These are phyloP conservation scores for Glaciozyma antarctica DNA, from an alignment of 768 basidiomycete species.

Conservation along the genomic window DNA sequence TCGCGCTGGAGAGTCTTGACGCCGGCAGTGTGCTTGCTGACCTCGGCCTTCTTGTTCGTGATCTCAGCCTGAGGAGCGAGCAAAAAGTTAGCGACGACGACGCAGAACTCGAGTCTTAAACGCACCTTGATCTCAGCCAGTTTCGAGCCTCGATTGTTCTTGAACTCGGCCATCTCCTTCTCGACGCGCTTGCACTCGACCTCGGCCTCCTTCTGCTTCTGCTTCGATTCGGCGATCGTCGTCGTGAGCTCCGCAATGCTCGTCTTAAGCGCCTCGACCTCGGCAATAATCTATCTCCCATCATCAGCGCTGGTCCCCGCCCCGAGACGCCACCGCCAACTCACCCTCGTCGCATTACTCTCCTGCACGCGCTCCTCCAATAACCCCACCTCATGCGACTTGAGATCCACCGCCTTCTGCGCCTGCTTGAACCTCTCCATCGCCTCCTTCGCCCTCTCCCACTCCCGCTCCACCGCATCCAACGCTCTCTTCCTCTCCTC, in stretches of 20 bases:
- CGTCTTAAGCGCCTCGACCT: slow-evolving; percentile 64
- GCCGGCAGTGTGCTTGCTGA: slow-evolving; percentile 68
- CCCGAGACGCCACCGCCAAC: slow-evolving; percentile 30
- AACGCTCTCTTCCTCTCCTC: slow-evolving; percentile 48
- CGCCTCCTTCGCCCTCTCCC: slow-evolving; percentile 43
- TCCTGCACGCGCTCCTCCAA: slow-evolving; percentile 75
- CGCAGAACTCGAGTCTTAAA: background rate
- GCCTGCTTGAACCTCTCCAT: slow-evolving; percentile 44
- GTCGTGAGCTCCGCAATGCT: slow-evolving; percentile 52
- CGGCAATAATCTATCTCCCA: slow-evolving; percentile 57
- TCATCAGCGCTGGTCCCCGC: background rate
- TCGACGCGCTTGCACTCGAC: slow-evolving; percentile 78
- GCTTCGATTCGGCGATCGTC: slow-evolving; percentile 56
- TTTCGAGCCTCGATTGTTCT: slow-evolving; percentile 96
- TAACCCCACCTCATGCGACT: slow-evolving; percentile 72
- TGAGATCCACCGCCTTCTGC: slow-evolving; percentile 69
- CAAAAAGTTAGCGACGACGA: background rate
- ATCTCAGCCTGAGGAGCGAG: slow-evolving; percentile 55
- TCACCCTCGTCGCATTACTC: slow-evolving; percentile 78
- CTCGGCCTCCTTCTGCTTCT: slow-evolving; percentile 65
- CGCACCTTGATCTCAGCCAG: slow-evolving; percentile 81
- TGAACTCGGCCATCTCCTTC: slow-evolving; percentile 96
- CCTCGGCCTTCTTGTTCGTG: slow-evolving; percentile 62
- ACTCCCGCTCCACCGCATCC: slow-evolving; percentile 50
- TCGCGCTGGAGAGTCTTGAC: slow-evolving; percentile 86